Conservation (phyloP, 2,329 filamentous ascomycete species). For the Cephalotrichum gorgonifer region DNA sequence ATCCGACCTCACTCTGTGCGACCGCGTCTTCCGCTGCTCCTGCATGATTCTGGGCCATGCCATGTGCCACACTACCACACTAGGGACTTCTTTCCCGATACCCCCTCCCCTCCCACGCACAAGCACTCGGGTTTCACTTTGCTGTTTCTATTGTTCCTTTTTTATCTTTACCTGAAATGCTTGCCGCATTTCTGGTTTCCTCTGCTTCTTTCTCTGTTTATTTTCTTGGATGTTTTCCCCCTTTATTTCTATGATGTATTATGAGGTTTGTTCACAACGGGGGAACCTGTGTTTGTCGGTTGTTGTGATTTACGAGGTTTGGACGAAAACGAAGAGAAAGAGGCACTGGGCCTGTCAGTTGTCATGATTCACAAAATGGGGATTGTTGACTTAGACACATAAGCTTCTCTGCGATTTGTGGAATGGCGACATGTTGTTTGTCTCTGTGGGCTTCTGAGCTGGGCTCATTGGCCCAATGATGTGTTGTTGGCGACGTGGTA, state of each 20-base stretch:
- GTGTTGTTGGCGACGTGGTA: too few relatives aligned
- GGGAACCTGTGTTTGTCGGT: not conserved
- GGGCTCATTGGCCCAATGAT: too few relatives aligned
- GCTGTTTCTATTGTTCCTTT: not conserved
- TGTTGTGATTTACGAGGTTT: not conserved
- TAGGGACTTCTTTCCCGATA: not conserved
- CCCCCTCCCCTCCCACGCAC: not conserved
- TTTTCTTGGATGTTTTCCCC: not conserved
- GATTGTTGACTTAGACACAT: too few relatives aligned
- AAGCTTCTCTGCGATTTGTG: not conserved
- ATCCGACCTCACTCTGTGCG: not conserved
- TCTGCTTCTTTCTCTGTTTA: slow-evolving; percentile 4
- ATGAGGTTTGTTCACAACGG: not conserved
- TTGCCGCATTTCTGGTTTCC: not conserved
- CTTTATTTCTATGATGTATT: slow-evolving; percentile 2
- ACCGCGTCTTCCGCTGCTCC: not conserved
- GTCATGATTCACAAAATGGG: not conserved
- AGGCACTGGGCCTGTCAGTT: not conserved
- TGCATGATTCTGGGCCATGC: not conserved
- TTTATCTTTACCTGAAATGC: not conserved
- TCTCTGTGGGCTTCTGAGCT: too few relatives aligned
- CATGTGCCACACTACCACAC: not conserved
- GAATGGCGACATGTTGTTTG: not conserved
- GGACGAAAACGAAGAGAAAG: too few relatives aligned
- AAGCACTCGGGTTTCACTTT: not conserved